Conservation (phyloP, 2,329 filamentous ascomycete species). For the Ophiocordyceps australis region DNA sequence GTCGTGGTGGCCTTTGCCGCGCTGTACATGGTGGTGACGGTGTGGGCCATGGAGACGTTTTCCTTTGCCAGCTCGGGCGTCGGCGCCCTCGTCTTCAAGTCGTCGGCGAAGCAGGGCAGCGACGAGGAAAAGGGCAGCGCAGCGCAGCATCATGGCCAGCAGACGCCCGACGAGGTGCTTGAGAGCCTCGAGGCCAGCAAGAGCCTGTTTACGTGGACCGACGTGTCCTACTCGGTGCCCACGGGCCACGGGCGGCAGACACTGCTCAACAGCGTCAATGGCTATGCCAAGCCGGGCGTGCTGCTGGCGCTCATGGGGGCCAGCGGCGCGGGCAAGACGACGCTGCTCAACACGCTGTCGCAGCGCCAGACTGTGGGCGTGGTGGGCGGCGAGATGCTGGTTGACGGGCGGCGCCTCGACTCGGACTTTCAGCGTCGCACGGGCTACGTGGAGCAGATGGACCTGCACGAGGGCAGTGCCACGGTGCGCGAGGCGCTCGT, state of each 20-base stretch:
- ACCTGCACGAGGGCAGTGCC: conserved; percentile 42
- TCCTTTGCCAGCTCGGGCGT: conserved; percentile 63
- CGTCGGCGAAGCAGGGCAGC: conserved; percentile 31
- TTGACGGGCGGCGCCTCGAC: conserved; percentile 36
- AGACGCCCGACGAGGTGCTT: conserved; percentile 22
- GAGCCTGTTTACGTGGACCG: conserved; percentile 70
- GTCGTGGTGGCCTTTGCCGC: conserved; percentile 63
- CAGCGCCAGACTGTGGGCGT: conserved; percentile 43
- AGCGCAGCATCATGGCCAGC: conserved; percentile 32
- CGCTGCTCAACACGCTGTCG: conserved; percentile 59
- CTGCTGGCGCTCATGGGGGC: conserved; percentile 69
- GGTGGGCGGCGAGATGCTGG: conserved; percentile 35
- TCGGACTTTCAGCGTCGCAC: conserved; percentile 43
- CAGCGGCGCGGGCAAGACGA: conserved; percentile 78
- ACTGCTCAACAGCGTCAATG: conserved; percentile 37
- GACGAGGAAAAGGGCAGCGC: neutral
- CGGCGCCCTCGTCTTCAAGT: conserved; percentile 58
- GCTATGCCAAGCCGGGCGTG: conserved; percentile 59
- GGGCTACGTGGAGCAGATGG: conserved; percentile 43
- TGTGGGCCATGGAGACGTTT: no score
- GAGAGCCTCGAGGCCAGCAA: conserved; percentile 38
- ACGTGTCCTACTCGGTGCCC: conserved; percentile 61
- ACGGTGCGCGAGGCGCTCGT: conserved; percentile 45
- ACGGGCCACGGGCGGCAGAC: conserved; percentile 35
- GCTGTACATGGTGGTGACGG: conserved; percentile 56